Base-by-base conservation (phyloP, 805 yeast genomes). In the Candida manassasensis region DNA sequence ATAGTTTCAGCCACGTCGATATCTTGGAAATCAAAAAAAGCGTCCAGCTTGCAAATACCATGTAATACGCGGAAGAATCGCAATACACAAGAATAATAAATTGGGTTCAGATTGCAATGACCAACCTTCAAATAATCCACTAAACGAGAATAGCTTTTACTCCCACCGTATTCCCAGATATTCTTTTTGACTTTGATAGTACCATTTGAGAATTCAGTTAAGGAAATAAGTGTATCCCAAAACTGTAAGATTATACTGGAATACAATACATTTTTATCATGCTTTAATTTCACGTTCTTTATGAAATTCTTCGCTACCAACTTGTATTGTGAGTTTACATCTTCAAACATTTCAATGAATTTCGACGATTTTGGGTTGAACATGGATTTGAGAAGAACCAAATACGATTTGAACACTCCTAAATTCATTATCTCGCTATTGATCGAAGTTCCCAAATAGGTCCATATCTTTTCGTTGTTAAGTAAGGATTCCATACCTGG, bases 141-240 rank as follows among this genome's bases (percentile, higher is more conserved):
- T 8, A 83, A 48, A 39, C 67, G 69, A 1, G 77, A 44, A 3
- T 59, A 58, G 37, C 53, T 42, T 36, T 63, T 63, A 30, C 48
- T 44, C 12, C 80, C 81, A 14, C 70, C 73, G 4, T 52, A 41
- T 3, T 66, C 56, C 81, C 86, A 80, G 32, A 81, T 63, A 19
- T 63, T 71, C 12, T 69, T 61, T 41, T 75, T 72, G 28, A 66
- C 55, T n/a, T 54, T 51, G 11, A 44, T 19, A 3, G 41, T n/a
- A n/a, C 35, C n/a, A 16, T 27, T 19, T 7, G 55, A 27, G 30
- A 53, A 56, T 11, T 41, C 41, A 1, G 74, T 66, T 18, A 81
- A 44, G 0, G 59, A 45, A 3, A 63, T 55, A 22, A 81, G 47
- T 0, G 77, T 60, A 10, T 69, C 67, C 44, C 82, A 45, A 9